A percentile compares a stretch with the other conserved stretches of the same genome.
phyloP scores from a whole-genome alignment of 352 stramenopile species.

The Aphanomyces stellatus region DNA sequence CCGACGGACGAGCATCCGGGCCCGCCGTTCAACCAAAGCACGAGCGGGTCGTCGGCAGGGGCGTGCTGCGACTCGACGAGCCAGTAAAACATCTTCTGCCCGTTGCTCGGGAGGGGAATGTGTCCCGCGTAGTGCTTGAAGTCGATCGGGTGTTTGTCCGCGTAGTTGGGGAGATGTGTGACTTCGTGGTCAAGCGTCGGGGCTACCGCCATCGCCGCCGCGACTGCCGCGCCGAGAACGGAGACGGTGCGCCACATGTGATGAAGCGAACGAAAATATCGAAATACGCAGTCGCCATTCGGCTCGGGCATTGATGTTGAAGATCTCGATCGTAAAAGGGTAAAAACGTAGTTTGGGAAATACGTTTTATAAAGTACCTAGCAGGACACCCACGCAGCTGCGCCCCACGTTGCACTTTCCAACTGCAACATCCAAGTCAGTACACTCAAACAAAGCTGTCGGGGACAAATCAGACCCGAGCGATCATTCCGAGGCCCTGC shows the following conservation, averaged over 20 bases:
- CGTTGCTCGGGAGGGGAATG: slow-evolving; percentile 37
- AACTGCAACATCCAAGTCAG: too few relatives aligned
- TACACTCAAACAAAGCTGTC: too few relatives aligned
- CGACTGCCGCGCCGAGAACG: slow-evolving; percentile 4
- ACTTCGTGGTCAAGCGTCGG: slow-evolving; percentile 38
- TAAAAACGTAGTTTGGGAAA: neutral
- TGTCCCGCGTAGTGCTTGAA: slow-evolving; percentile 71
- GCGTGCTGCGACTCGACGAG: slow-evolving; percentile 41
- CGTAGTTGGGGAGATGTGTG: slow-evolving; percentile 31
- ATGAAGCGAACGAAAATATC: neutral
- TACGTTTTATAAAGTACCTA: neutral
- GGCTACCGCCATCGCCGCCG: slow-evolving; percentile 15
- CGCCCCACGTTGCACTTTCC: too few relatives aligned
- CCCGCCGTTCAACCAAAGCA: slow-evolving; percentile 89
- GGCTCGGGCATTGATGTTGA: too few relatives aligned
- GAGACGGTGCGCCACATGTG: neutral
- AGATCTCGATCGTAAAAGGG: too few relatives aligned
- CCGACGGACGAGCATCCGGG: slow-evolving; percentile 76
- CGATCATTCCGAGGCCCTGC: too few relatives aligned
- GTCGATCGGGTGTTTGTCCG: slow-evolving; percentile 28
- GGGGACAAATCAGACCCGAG: too few relatives aligned
- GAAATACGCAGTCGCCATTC: neutral
- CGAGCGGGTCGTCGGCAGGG: slow-evolving; percentile 53
- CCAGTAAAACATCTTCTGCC: slow-evolving; percentile 61
- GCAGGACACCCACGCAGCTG: neutral